Evolutionary conservation across 306 rosid genomes (phyloP).

Genomic region (Casuarina cunninghamiana): DNA sequence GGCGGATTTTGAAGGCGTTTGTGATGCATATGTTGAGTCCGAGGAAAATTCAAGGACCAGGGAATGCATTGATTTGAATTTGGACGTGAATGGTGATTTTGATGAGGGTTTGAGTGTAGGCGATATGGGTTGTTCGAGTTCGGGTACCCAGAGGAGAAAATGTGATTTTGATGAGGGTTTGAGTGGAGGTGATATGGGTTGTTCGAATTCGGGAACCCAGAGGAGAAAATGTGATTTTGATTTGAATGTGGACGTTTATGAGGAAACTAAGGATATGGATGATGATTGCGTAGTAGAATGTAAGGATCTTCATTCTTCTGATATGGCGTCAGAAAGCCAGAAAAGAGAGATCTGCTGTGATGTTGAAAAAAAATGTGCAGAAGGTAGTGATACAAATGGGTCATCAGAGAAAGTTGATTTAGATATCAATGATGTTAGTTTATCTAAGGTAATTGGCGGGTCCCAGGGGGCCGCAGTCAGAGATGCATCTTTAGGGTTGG

Average conservation of each 20-base stretch:
- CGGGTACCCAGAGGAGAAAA: constrained; percentile 41
- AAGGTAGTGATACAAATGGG: constrained; percentile 28
- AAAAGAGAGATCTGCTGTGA: constrained; percentile 25
- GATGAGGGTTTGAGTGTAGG: constrained; percentile 35
- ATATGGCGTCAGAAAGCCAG: constrained; percentile 30
- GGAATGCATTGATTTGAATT: constrained; percentile 77
- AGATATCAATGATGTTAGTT: constrained; percentile 30
- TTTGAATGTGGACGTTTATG: constrained; percentile 76
- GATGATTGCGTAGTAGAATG: constrained; percentile 32
- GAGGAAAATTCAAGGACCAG: constrained; percentile 35
- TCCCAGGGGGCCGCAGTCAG: constrained; percentile 17
- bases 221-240: constrained; percentile 69
- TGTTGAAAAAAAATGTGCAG: constrained; percentile 27
- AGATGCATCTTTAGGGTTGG: constrained; percentile 32
- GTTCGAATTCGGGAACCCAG: constrained; percentile 29
- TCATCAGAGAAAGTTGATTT: constrained; percentile 36
- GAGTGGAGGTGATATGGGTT: constrained; percentile 21
- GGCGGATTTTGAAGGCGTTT: constrained; percentile 48
- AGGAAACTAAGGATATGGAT: constrained; percentile 49
- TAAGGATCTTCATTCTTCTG: constrained; percentile 31
- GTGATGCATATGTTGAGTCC: constrained; percentile 21
- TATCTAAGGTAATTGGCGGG: constrained; percentile 19
- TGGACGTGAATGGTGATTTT: constrained; percentile 59
- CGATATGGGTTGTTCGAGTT: constrained; percentile 27
- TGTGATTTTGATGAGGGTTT: constrained; percentile 43